Percentiles rank a stretch among this genome's conserved stretches.
phyloP scores from a whole-genome alignment of 441 rosid species.

The Iberis amara region DNA sequence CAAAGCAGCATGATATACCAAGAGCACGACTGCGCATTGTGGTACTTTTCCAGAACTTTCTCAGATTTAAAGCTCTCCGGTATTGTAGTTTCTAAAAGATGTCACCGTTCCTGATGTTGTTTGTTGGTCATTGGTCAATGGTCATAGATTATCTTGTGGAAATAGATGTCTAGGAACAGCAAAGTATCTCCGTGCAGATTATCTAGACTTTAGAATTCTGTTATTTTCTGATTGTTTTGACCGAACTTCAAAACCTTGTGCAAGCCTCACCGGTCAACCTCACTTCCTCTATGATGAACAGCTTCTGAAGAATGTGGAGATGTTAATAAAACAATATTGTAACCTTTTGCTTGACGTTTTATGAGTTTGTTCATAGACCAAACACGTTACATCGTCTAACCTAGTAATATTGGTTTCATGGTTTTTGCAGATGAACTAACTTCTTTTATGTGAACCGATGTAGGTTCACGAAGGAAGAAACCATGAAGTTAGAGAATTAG shows the following conservation, averaged over 20 bases:
- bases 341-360: background rate
- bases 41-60: constrained; percentile 39
- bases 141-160: background rate
- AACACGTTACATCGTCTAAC: background rate
- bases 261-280: background rate
- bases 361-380: background rate
- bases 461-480: constrained; percentile 96
- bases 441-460: constrained; percentile 9
- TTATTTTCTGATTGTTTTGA: constrained; percentile 1
- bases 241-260: background rate
- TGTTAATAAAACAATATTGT: background rate
- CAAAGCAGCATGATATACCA: constrained; percentile 57
- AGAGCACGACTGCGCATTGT: constrained; percentile 76
- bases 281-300: background rate
- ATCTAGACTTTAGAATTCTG: constrained; percentile 1
- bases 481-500: constrained; percentile 88
- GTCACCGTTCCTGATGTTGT: background rate
- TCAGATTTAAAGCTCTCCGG: constrained; percentile 2
- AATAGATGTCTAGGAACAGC: background rate
- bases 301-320: constrained; percentile 3
- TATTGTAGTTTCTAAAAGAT: constrained; percentile 1
- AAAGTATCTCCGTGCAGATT: background rate
- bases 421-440: background rate
- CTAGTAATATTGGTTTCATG: constrained; percentile 4
- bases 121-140: background rate